Percentiles rank a stretch among this genome's conserved stretches.
These are phyloP conservation scores for Nicotiana paniculata DNA, from an alignment of 257 asterid species.

Conservation along the genomic window DNA sequence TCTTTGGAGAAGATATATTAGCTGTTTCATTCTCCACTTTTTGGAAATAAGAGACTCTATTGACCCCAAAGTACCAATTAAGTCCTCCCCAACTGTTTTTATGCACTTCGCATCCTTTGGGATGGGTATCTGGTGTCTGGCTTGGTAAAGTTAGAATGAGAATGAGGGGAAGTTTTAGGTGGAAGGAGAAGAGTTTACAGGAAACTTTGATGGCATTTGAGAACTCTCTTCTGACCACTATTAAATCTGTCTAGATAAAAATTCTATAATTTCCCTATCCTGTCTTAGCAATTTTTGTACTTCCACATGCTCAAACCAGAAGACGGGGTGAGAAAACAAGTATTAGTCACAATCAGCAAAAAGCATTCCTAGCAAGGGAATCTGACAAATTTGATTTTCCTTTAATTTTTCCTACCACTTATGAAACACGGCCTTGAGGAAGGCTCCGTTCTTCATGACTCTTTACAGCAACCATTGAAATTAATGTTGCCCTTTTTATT, in stretches of 20 bases:
- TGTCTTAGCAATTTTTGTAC: too few relatives aligned
- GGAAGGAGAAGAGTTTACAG: neutral
- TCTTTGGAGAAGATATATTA: neutral
- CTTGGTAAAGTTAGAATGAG: neutral
- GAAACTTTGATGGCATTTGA: neutral
- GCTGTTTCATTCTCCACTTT: neutral
- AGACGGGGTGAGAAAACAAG: neutral
- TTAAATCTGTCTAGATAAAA: neutral
- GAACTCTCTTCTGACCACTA: neutral
- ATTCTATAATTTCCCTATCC: neutral
- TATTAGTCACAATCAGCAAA: neutral
- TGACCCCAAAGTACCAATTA: neutral
- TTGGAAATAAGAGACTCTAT: neutral
- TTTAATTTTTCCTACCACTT: neutral
- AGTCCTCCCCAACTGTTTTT: neutral
- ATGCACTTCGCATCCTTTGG: neutral
- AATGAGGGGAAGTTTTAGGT: neutral
- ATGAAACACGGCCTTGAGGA: neutral
- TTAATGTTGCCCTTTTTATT: neutral
- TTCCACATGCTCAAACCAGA: neutral
- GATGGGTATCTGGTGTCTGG: neutral
- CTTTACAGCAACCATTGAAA: neutral
- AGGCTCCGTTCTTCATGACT: neutral
- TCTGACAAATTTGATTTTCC: neutral
- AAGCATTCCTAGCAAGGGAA: neutral